phyloP scores from a whole-genome alignment of 202 grass and related monocot genomes.

The Brachypodium distachyon region DNA sequence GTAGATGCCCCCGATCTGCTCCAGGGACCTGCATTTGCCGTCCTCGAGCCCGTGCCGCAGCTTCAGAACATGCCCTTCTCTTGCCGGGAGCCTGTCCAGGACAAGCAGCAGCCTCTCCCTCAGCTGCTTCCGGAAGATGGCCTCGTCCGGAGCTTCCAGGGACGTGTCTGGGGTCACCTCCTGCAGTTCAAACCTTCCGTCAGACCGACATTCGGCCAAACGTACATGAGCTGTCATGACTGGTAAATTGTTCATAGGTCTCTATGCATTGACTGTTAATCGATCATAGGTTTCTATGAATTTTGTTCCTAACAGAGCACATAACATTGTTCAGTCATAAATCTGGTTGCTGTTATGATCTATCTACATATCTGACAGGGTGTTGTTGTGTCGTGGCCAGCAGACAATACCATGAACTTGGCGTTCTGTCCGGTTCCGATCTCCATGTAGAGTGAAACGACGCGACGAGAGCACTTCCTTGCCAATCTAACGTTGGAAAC shows the following conservation, averaged over 20 bases:
- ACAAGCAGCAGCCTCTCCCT: constrained; percentile 48
- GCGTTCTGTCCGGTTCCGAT: constrained; percentile 24
- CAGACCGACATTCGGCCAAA: neutral
- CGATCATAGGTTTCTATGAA: neutral
- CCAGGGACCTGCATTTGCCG: constrained; percentile 55
- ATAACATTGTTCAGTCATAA: neutral
- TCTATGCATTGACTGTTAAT: too few species aligned
- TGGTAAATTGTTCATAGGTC: neutral
- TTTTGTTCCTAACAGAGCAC: too few species aligned
- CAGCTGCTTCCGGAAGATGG: constrained; percentile 37
- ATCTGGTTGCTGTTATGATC: neutral
- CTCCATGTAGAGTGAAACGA: constrained; percentile 51
- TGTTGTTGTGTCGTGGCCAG: neutral
- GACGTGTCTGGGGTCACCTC: constrained; percentile 61
- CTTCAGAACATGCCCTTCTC: constrained; percentile 52
- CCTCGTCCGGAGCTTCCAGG: constrained; percentile 29
- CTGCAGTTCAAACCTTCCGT: constrained; percentile 25
- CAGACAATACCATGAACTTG: constrained; percentile 39
- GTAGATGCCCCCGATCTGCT: constrained; percentile 66
- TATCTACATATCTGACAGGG: neutral
- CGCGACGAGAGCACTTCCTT: constrained; percentile 49
- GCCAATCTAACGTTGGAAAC: constrained; percentile 63
- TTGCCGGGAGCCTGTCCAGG: constrained; percentile 50
- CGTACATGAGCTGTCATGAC: neutral
- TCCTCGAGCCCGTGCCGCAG: constrained; percentile 67